Percentiles rank a stretch among this genome's conserved stretches.
These are phyloP conservation scores for Botrytis sinoallii DNA, from an alignment of 2,329 filamentous ascomycete genomes.

Conservation along the genomic window DNA sequence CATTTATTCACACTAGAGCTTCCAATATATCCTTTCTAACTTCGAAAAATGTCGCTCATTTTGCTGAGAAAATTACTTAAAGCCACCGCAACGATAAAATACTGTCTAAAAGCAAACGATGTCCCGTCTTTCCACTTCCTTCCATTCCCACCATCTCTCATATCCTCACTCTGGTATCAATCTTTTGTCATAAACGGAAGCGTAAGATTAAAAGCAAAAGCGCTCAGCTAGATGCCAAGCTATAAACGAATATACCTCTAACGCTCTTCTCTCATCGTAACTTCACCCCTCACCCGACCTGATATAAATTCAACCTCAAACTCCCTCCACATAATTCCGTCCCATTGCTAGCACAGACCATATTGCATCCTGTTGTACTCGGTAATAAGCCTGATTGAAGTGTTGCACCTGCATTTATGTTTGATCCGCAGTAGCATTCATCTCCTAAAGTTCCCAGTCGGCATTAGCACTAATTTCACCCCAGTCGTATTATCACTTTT, in stretches of 20 bases:
- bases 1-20: no score
- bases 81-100: background rate
- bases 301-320: slow-evolving; percentile 9
- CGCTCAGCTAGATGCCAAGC: accelerated
- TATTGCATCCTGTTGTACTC: background rate
- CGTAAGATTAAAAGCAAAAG: background rate
- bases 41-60: background rate
- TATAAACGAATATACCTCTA: background rate
- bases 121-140: no score
- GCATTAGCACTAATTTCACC: background rate
- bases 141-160: background rate
- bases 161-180: background rate
- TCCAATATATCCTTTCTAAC: background rate
- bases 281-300: background rate
- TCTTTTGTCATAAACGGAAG: background rate
- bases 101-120: background rate
- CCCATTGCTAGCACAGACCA: background rate
- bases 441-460: background rate
- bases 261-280: background rate
- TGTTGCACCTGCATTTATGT: background rate
- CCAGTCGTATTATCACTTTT: background rate
- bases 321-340: slow-evolving; percentile 2
- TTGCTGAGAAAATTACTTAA: background rate
- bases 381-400: background rate
- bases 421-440: slow-evolving; percentile 4